A percentile compares a stretch with the other conserved stretches of the same genome.
phyloP scores from a whole-genome alignment of 345 rosid genomes.

The Turnera subulata region DNA sequence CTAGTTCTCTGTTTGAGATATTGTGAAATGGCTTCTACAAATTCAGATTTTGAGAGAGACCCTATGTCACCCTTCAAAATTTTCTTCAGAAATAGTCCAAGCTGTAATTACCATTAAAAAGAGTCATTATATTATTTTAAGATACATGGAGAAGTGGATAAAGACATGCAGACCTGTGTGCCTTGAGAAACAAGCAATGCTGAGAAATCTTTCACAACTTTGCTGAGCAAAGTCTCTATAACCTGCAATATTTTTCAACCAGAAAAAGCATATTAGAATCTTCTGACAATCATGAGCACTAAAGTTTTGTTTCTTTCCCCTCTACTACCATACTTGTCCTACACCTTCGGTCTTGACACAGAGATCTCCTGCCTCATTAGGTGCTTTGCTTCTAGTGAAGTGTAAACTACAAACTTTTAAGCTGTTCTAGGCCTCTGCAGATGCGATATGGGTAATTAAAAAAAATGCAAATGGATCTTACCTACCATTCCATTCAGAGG shows the following conservation, averaged over 20 bases:
- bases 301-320: no score
- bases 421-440: no score
- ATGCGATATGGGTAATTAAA: no score
- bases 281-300: no score
- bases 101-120: constrained; percentile 28
- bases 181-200: constrained; percentile 85
- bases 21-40: constrained; percentile 61
- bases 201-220: constrained; percentile 84
- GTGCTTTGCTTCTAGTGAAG: no score
- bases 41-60: constrained; percentile 55
- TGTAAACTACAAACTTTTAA: no score
- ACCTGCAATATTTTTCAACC: constrained; percentile 46
- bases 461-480: constrained; percentile 35
- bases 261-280: constrained; percentile 8
- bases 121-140: neutral
- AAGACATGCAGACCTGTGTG: constrained; percentile 75
- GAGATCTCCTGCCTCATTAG: no score
- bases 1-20: constrained; percentile 62
- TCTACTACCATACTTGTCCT: no score
- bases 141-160: neutral
- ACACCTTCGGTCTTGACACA: no score
- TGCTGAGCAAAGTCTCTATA: constrained; percentile 72
- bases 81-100: constrained; percentile 68
- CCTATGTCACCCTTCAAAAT: constrained; percentile 59
- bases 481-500: constrained; percentile 98